A percentile compares a stretch with the other conserved stretches of the same genome.
phyloP scores from a whole-genome alignment of 1,284 basidiomycete species.

The Moniliella sp. region DNA sequence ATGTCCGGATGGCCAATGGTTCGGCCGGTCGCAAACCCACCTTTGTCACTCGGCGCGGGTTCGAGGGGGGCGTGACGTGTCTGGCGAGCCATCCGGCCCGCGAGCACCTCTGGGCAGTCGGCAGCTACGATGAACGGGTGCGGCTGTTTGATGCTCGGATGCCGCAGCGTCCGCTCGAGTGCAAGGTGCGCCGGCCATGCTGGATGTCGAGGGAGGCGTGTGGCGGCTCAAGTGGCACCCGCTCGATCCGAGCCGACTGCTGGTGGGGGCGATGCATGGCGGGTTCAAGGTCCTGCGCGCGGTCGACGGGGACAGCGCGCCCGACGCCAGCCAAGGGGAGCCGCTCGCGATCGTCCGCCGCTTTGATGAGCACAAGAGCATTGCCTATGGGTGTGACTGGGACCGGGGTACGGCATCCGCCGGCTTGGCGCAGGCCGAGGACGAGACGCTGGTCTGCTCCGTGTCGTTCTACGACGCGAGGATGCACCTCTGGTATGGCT shows the following conservation, averaged over 20 bases:
- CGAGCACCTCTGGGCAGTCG: slow-evolving; percentile 68
- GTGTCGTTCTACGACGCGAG: slow-evolving; percentile 90
- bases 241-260: slow-evolving; percentile 41
- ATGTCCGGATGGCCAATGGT: slow-evolving; percentile 36
- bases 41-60: slow-evolving; percentile 54
- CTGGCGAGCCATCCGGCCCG: slow-evolving; percentile 62
- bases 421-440: slow-evolving; percentile 9
- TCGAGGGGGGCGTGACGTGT: slow-evolving; percentile 75
- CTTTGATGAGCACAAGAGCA: slow-evolving; percentile 56
- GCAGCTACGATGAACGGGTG: slow-evolving; percentile 70
- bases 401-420: slow-evolving; percentile 35
- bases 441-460: slow-evolving; percentile 49
- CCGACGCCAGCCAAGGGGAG: slow-evolving; percentile 6
- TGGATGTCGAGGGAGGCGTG: slow-evolving; percentile 64
- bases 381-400: slow-evolving; percentile 94
- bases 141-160: slow-evolving; percentile 65
- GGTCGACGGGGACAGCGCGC: slow-evolving; percentile 5
- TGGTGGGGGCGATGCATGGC: slow-evolving; percentile 89
- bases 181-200: slow-evolving; percentile 25
- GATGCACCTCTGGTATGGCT: slow-evolving; percentile 50
- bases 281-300: slow-evolving; percentile 49
- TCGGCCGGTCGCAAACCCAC: slow-evolving; percentile 37
- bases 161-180: slow-evolving; percentile 42
- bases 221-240: slow-evolving; percentile 97
- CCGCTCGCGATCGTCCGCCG: slow-evolving; percentile 36